These are phyloP conservation scores for Hexamita inflata DNA, from an alignment of 208 protist species.

Conservation along the genomic window DNA sequence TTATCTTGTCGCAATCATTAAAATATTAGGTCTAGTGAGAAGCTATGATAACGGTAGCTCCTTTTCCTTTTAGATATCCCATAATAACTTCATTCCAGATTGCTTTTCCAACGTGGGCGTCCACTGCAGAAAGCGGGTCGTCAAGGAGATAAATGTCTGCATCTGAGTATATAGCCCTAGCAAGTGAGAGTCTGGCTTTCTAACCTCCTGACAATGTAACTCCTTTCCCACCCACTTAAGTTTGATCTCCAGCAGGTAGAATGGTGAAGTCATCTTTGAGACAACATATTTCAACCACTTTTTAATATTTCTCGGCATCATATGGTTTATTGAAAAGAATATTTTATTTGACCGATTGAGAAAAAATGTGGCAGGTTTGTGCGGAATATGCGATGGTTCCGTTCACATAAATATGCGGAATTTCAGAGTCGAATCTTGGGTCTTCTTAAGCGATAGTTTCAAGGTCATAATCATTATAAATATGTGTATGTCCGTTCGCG, in stretches of 20 bases:
- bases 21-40: constrained; percentile 40
- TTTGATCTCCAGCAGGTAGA: constrained; percentile 33
- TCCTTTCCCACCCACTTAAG: constrained; percentile 60
- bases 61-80: constrained; percentile 27
- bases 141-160: constrained; percentile 36
- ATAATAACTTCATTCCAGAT: constrained; percentile 35
- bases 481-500: too few relatives aligned
- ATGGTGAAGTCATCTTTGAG: constrained; percentile 32
- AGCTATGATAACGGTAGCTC: constrained; percentile 47
- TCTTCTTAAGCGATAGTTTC: background rate
- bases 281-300: constrained; percentile 31
- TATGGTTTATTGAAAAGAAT: constrained; percentile 40
- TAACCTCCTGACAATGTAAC: constrained; percentile 64
- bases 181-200: constrained; percentile 52
- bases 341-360: constrained; percentile 43
- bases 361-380: constrained; percentile 38
- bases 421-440: background rate
- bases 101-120: constrained; percentile 40
- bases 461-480: background rate
- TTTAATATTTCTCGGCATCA: constrained; percentile 35
- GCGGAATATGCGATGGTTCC: constrained; percentile 32
- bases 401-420: background rate
- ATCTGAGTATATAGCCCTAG: constrained; percentile 51
- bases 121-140: constrained; percentile 48
- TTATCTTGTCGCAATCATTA: background rate